phyloP scores from a whole-genome alignment of 1,284 basidiomycete species.

The Jaminaea rosea region DNA sequence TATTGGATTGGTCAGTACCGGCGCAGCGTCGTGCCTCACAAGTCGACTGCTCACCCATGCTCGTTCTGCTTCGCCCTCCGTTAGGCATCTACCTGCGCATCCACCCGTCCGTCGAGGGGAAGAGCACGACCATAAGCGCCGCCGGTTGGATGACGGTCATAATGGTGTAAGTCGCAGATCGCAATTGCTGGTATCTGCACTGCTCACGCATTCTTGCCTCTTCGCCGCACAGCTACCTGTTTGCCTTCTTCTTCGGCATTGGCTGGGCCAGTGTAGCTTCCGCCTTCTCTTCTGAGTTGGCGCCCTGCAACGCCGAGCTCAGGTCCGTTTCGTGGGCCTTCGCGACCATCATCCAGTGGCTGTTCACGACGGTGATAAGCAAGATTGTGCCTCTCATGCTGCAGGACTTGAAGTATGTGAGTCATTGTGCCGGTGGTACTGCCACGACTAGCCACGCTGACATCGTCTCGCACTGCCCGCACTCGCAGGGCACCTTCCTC shows the following conservation, averaged over 20 bases:
- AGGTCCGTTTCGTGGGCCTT: conserved; percentile 25
- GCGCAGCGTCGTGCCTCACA: too few relatives aligned
- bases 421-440: too few relatives aligned
- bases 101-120: conserved; percentile 30
- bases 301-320: not conserved
- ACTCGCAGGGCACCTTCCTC: conserved; percentile 37
- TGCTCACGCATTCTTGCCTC: conserved; percentile 16
- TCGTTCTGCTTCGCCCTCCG: too few relatives aligned
- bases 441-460: too few relatives aligned
- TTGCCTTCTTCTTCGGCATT: conserved; percentile 24
- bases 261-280: conserved; percentile 38
- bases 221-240: conserved; percentile 34
- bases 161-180: conserved; percentile 15
- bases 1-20: too few relatives aligned
- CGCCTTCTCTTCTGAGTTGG: conserved; percentile 18
- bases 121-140: too few relatives aligned
- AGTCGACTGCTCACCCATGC: too few relatives aligned
- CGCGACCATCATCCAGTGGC: conserved; percentile 13
- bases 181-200: conserved; percentile 5
- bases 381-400: conserved; percentile 39
- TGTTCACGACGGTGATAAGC: conserved; percentile 22
- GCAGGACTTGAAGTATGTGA: conserved; percentile 25
- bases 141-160: too few relatives aligned
- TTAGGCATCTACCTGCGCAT: conserved; percentile 23
- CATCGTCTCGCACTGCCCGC: too few relatives aligned